These are phyloP conservation scores for Lithocarpus polystachyus DNA, from an alignment of 306 rosid species.

Conservation along the genomic window DNA sequence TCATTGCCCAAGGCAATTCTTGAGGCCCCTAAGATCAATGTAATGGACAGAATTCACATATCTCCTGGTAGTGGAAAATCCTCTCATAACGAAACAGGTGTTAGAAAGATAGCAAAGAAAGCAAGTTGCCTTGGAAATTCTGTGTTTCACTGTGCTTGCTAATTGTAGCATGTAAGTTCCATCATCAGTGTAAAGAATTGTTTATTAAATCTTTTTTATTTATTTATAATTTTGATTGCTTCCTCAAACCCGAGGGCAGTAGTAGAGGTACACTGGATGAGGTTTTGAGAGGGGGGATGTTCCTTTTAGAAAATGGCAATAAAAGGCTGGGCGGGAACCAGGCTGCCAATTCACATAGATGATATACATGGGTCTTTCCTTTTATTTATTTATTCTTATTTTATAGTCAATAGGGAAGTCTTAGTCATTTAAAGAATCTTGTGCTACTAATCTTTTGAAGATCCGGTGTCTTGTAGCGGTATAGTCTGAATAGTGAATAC, in stretches of 20 bases:
- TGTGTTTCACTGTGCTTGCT: constrained; percentile 82
- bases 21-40: constrained; percentile 79
- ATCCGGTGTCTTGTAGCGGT: neutral
- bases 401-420: neutral
- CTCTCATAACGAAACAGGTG: constrained; percentile 61
- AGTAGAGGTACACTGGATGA: constrained; percentile 1
- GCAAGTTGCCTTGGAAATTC: constrained; percentile 72
- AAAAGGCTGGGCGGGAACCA: neutral
- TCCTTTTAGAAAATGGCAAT: constrained; percentile 14
- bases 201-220: constrained; percentile 2
- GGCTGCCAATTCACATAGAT: neutral
- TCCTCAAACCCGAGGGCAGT: constrained; percentile 24
- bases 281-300: neutral
- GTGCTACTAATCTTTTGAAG: neutral
- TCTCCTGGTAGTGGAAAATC: constrained; percentile 54
- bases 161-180: constrained; percentile 31
- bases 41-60: constrained; percentile 91
- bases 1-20: constrained; percentile 80
- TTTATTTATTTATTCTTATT: neutral
- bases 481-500: neutral
- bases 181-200: constrained; percentile 37
- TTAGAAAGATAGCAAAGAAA: constrained; percentile 64
- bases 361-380: constrained; percentile 7
- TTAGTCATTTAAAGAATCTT: neutral
- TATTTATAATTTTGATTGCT: neutral